Percentiles rank a stretch among this genome's conserved stretches.
phyloP scores from a whole-genome alignment of 2,329 filamentous ascomycete species.

The Lecanicillium sp. region DNA sequence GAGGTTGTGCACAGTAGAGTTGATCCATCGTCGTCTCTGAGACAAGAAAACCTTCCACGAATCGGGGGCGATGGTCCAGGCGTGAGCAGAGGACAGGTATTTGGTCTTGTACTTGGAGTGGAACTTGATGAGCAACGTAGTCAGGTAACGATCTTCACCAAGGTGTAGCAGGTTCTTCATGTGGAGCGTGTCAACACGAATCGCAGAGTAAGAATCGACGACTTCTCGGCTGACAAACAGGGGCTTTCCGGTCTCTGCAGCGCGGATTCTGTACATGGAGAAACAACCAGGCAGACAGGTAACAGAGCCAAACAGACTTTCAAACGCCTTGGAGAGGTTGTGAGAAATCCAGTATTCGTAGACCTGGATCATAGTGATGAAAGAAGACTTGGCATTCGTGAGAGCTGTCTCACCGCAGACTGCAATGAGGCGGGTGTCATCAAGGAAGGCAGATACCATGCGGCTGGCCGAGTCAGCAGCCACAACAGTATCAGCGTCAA shows the following conservation, averaged over 20 bases:
- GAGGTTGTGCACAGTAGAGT: conserved; percentile 96
- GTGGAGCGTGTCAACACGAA: conserved; percentile 94
- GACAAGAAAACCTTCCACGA: conserved; percentile 92
- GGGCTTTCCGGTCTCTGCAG: conserved; percentile 88
- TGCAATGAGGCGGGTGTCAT: conserved; percentile 88
- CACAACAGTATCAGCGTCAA: conserved; percentile 95
- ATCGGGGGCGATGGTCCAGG: conserved; percentile 95
- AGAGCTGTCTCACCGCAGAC: conserved; percentile 92
- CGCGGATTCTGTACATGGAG: conserved; percentile 96
- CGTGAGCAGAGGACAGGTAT: conserved; percentile 85
- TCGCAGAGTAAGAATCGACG: conserved; percentile 78
- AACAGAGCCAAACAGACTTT: conserved; percentile 92
- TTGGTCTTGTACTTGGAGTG: conserved; percentile 97
- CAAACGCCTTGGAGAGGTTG: conserved; percentile 93
- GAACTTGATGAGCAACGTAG: conserved; percentile 85
- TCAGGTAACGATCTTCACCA: conserved; percentile 95
- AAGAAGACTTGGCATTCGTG: conserved; percentile 85
- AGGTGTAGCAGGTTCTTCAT: conserved; percentile 98
- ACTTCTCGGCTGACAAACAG: conserved; percentile 93
- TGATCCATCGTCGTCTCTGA: conserved; percentile 98
- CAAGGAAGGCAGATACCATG: conserved; percentile 82
- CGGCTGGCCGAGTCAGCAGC: conserved; percentile 82
- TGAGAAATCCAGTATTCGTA: conserved; percentile 99
- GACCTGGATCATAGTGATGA: conserved; percentile 98
- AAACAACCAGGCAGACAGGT: conserved; percentile 98